These are phyloP conservation scores for Alternaria dauci DNA, from an alignment of 2,329 filamentous ascomycete genomes.

Conservation along the genomic window DNA sequence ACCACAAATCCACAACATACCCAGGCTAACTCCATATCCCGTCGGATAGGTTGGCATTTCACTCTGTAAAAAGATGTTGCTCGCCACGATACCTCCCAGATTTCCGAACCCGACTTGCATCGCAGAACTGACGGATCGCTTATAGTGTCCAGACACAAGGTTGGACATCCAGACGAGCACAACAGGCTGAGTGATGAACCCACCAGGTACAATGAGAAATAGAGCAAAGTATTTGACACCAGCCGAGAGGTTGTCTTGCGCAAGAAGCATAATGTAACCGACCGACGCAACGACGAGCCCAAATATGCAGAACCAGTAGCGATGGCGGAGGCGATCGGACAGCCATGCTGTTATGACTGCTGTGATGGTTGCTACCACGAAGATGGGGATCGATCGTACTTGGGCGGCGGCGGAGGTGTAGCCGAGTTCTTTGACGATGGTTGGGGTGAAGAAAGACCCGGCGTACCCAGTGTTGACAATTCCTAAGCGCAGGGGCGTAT, in stretches of 20 bases:
- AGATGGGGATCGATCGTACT: conserved; percentile 51
- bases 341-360: conserved; percentile 52
- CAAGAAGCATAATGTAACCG: conserved; percentile 65
- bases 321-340: conserved; percentile 61
- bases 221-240: conserved; percentile 63
- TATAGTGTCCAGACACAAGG: conserved; percentile 66
- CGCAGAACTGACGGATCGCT: conserved; percentile 61
- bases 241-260: conserved; percentile 55
- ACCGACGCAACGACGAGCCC: conserved; percentile 59
- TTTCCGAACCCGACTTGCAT: conserved; percentile 60
- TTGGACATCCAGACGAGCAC: conserved; percentile 66
- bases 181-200: conserved; percentile 64
- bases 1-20: conserved; percentile 60
- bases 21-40: conserved; percentile 60
- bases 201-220: conserved; percentile 63
- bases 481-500: neutral
- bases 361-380: conserved; percentile 49
- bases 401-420: conserved; percentile 50
- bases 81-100: conserved; percentile 59
- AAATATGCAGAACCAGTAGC: conserved; percentile 62
- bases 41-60: conserved; percentile 59
- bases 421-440: conserved; percentile 52
- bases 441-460: conserved; percentile 53
- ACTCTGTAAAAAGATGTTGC: conserved; percentile 58
- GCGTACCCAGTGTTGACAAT: conserved; percentile 59